These are phyloP conservation scores for Pterocarpus macrocarpus DNA, from an alignment of 306 rosid species.

Conservation along the genomic window DNA sequence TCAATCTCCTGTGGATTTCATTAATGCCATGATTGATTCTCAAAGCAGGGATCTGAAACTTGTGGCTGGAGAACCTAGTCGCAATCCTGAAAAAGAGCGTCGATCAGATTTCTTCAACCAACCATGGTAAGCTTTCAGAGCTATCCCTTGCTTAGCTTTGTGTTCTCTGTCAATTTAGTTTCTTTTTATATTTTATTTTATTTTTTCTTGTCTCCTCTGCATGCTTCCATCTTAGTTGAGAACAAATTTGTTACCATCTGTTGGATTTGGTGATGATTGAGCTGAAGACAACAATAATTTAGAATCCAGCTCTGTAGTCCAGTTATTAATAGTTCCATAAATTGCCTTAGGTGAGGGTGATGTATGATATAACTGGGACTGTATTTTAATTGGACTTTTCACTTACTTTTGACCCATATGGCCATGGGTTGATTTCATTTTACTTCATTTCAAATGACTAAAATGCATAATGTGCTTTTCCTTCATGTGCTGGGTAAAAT, in stretches of 20 bases:
- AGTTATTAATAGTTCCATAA: background rate
- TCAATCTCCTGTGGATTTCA: conserved; percentile 97
- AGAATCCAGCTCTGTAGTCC: conserved; percentile 13
- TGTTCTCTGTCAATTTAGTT: background rate
- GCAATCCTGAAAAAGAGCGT: conserved; percentile 87
- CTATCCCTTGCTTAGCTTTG: conserved; percentile 21
- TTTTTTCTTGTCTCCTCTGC: background rate
- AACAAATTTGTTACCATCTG: background rate
- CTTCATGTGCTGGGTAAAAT: background rate
- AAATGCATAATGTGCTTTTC: conserved; percentile 9
- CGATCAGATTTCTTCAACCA: conserved; percentile 93
- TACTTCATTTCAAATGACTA: conserved; percentile 5
- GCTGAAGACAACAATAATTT: background rate
- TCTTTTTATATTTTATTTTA: background rate
- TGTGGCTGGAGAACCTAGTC: conserved; percentile 93
- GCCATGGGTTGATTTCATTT: background rate
- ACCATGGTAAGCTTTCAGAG: conserved; percentile 74
- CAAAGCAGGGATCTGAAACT: conserved; percentile 94
- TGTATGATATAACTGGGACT: background rate
- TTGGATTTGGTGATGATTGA: background rate
- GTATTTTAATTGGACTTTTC: background rate
- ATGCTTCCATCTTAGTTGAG: background rate
- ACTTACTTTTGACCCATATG: background rate
- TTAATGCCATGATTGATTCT: conserved; percentile 89
- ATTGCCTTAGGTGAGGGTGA: conserved; percentile 2